A percentile compares a stretch with the other conserved stretches of the same genome.
Conservation (phyloP, 148 eudicot species). For the Camellia sinensis region DNA sequence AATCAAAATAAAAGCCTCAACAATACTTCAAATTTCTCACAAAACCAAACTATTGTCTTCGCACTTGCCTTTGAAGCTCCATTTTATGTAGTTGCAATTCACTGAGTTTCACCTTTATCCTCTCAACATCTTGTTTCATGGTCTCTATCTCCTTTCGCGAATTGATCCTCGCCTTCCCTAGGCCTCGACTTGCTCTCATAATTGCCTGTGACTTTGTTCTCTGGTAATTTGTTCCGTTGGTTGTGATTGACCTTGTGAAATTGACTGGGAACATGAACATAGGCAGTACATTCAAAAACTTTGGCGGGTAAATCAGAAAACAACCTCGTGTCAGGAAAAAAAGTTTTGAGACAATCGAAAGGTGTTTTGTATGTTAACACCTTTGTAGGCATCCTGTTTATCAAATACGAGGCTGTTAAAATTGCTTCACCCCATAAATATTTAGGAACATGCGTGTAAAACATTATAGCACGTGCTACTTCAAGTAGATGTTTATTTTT, state of each 20-base stretch:
- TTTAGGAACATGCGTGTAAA: no score
- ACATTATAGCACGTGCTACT: no score
- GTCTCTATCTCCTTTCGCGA: conserved; percentile 24
- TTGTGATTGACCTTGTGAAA: conserved; percentile 29
- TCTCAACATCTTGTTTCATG: conserved; percentile 33
- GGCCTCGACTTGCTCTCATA: conserved; percentile 11
- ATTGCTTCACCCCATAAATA: no score
- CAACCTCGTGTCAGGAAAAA: no score
- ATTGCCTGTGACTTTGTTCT: conserved; percentile 39
- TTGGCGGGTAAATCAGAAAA: no score
- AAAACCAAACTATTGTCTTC: conserved; percentile 3
- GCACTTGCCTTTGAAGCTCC: conserved; percentile 24
- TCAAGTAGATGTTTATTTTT: no score
- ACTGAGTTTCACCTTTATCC: conserved; percentile 26
- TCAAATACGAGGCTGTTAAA: no score
- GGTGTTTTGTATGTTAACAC: no score
- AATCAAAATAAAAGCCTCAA: not conserved
- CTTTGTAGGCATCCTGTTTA: no score
- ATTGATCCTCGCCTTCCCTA: conserved; percentile 17
- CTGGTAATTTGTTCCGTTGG: conserved; percentile 23
- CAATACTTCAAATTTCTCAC: not conserved
- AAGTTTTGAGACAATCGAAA: no score
- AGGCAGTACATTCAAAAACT: no score
- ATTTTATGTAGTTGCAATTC: conserved; percentile 27
- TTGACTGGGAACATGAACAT: no score